Percentiles rank a stretch among this genome's conserved stretches.
Evolutionary conservation across 768 basidiomycete species (phyloP).

Genomic region (Xerocomus potaroensis): DNA sequence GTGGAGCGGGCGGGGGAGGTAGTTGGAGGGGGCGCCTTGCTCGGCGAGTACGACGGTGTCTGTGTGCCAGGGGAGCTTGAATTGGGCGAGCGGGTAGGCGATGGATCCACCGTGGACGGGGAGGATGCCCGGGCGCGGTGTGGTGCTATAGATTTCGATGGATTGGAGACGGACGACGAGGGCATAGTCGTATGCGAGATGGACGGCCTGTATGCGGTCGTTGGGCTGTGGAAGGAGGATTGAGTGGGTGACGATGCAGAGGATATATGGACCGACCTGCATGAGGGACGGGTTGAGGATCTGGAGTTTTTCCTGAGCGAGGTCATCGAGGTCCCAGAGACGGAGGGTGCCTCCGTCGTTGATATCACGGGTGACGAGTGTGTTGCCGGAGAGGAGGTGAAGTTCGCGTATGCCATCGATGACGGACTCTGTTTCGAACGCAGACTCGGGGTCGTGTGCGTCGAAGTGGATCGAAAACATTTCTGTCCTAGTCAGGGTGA

Average conservation of each 20-base stretch:
- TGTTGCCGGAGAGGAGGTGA: slow-evolving; percentile 35
- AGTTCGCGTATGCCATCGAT: slow-evolving; percentile 32
- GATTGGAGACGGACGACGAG: slow-evolving; percentile 41
- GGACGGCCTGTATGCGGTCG: slow-evolving; percentile 37
- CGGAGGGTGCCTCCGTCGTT: slow-evolving; percentile 28
- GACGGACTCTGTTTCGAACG: slow-evolving; percentile 33
- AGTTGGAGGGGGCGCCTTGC: slow-evolving; percentile 15
- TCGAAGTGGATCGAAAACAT: slow-evolving; percentile 39
- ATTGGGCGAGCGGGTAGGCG: slow-evolving; percentile 42
- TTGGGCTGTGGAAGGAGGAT: slow-evolving; percentile 24
- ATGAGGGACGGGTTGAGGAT: slow-evolving; percentile 33
- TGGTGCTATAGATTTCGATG: slow-evolving; percentile 41
- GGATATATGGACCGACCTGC: slow-evolving; percentile 26
- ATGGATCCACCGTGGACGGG: slow-evolving; percentile 14
- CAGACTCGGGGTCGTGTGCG: slow-evolving; percentile 32
- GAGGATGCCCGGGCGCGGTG: slow-evolving; percentile 19
- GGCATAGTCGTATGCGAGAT: slow-evolving; percentile 41
- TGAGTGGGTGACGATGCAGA: fast-evolving
- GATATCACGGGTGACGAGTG: slow-evolving; percentile 35
- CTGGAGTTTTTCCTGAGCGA: slow-evolving; percentile 27
- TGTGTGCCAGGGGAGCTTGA: slow-evolving; percentile 54
- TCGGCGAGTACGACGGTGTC: slow-evolving; percentile 44
- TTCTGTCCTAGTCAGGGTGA: slow-evolving; percentile 33
- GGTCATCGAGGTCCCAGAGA: slow-evolving; percentile 35
- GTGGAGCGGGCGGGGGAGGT: slow-evolving; percentile 35